These are phyloP conservation scores for Erodium moschatum DNA, from an alignment of 441 rosid species.

Conservation along the genomic window DNA sequence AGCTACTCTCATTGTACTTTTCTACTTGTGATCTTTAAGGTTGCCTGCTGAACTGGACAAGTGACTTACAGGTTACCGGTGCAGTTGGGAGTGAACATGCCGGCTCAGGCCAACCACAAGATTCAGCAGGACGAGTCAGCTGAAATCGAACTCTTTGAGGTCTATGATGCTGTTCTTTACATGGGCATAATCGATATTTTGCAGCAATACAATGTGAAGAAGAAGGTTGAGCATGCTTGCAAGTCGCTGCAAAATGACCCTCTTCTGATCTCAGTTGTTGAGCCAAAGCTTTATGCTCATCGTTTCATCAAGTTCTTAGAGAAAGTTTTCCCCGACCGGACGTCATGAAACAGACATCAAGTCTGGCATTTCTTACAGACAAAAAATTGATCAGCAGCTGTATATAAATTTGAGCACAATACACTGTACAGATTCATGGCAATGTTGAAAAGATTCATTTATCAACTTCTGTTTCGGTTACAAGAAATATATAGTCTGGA, in stretches of 20 bases:
- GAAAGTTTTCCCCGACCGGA: conserved; percentile 43
- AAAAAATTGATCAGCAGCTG: neutral
- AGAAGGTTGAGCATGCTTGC: conserved; percentile 56
- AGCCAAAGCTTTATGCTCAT: conserved; percentile 60
- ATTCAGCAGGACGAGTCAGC: conserved; percentile 42
- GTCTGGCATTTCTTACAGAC: too few relatives aligned
- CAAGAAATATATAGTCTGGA: neutral
- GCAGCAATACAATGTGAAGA: conserved; percentile 71
- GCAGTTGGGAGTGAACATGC: conserved; percentile 97
- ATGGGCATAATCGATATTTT: conserved; percentile 87
- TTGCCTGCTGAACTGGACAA: neutral
- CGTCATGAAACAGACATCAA: neutral
- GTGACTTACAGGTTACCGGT: conserved; percentile 55
- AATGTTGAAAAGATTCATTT: neutral
- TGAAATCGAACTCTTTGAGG: conserved; percentile 63
- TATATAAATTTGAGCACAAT: neutral
- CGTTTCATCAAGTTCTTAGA: conserved; percentile 64
- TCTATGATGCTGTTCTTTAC: conserved; percentile 85
- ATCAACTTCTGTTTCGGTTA: neutral
- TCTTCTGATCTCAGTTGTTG: conserved; percentile 52
- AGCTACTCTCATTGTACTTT: neutral
- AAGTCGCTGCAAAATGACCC: conserved; percentile 66
- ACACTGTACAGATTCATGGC: neutral
- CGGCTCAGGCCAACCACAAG: conserved; percentile 18
- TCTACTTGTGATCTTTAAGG: neutral